Base-by-base conservation (phyloP, 192 early-diverging fungal species). In the Coemansia sp. region DNA sequence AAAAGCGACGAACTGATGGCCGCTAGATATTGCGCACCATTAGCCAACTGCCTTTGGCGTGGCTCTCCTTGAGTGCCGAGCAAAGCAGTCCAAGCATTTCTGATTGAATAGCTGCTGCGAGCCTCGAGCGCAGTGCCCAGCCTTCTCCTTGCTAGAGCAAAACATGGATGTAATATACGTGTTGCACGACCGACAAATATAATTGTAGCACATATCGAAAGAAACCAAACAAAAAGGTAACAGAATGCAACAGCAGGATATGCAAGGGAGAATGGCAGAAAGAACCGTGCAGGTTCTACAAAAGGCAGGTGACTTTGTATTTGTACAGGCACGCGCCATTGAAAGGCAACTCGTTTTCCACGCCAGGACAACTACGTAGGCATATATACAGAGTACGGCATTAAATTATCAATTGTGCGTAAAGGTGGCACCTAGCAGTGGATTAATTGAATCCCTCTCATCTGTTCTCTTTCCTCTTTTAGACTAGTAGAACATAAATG, bases 151-250 rank as follows among this genome's bases (percentile, higher is more conserved):
- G 51, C 64, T 61, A 2, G 73, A 63, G 40, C 79, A 81, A 36
- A 81, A 81, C 74, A 81, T 76, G 20, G 71, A 62, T 13, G 79
- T 81, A 10, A 81, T 62, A n/a, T 73, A 76, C 6, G 32, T 13
- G 20, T 62, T 67, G 68, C 79, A 81, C n/a, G 79, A 74, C 34
- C 63, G 46, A 50, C 79, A 81, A 40, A 81, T 64, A 62, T 81
- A 81, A n/a, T 81, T 66, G 50, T 76, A 76, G 36, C 79, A 82
- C 79, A 82, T 79, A 66, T 36, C 11, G 17, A 38, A 42, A 41
- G 24, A 19, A 38, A 31, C 10, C 1, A 55, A 53, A 53, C 19
- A 29, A 40, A 48, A 20, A 20, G 12, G 50, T 11, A 10, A 27
- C 13, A n/a, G 5, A 58, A 13, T n/a, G 15, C 24, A 32, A 34